Base-by-base conservation (phyloP, 23 red algal species). In the Pyropia yezoensis region DNA sequence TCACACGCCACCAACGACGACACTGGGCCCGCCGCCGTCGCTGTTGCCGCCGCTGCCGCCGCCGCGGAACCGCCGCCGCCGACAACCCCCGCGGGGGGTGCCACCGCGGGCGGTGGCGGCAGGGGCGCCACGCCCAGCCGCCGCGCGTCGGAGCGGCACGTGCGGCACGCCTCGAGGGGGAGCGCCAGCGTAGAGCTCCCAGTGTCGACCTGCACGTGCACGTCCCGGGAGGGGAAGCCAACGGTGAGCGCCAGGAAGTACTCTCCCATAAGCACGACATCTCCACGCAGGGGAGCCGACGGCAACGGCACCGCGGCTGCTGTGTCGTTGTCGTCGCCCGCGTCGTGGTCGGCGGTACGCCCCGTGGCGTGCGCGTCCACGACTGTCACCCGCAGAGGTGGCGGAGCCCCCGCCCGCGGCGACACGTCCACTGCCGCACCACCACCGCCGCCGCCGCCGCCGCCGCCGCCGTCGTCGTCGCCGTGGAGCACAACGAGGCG, bases 151-250 rank as follows among this genome's bases (percentile, higher is more conserved):
- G 54, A 45, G 19, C 27, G 63, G 70, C 90, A 88, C 61, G 74
- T 75, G 47, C 30, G 39, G 57, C 90, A 96, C 47, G 71, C 50
- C 18, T 34, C 8, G 8, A 83, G 59, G 1, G 90, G 90, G 6
- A 96, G 72, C 19, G 90, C 90, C 15, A 96, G 69, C 7, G 83
- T 80, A 1, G 90, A 88, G n/a, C 62, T 72, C 5, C 90, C 90
- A 8, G 90, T 96, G 60, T 96, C 90, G 34, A 96, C 58, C 71
- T 96, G 90, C 13, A 96, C 90, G 73, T 85, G 84, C 16, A 96
- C 76, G 18, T 20, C 55, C 20, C 55, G 55, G 8, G 83, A 67
- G 49, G 75, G 82, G 14, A 60, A 65, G 57, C 74, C 89, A 19
- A 95, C 76, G 13, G 75, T 21, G 29, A 95, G 49, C 3, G 61